These are phyloP conservation scores for Claviceps maximensis DNA, from an alignment of 2,329 filamentous ascomycete genomes.

Conservation along the genomic window DNA sequence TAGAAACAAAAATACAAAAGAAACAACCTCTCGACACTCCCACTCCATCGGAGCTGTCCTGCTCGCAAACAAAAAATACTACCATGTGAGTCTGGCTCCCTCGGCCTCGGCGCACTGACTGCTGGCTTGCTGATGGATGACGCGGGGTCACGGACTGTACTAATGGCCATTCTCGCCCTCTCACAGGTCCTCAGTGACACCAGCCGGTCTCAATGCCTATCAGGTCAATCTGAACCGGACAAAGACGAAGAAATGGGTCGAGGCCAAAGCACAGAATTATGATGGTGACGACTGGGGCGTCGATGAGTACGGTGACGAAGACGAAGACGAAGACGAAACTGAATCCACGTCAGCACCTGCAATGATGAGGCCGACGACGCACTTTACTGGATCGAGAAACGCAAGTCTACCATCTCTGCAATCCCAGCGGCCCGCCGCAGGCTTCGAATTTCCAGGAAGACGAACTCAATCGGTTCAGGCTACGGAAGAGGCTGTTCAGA, in stretches of 20 bases:
- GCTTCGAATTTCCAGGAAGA: not conserved
- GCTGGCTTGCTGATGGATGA: not conserved
- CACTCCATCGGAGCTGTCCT: slow-evolving; percentile 15
- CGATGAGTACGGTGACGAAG: slow-evolving; percentile 61
- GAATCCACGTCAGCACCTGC: slow-evolving; percentile 16
- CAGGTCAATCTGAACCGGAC: slow-evolving; percentile 76
- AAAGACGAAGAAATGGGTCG: slow-evolving; percentile 91
- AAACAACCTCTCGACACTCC: slow-evolving; percentile 20
- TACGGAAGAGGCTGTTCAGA: slow-evolving; percentile 46
- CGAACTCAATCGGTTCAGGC: slow-evolving; percentile 40
- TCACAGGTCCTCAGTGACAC: slow-evolving; percentile 18
- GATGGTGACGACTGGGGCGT: slow-evolving; percentile 90
- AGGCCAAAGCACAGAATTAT: slow-evolving; percentile 75
- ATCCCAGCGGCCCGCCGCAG: slow-evolving; percentile 1
- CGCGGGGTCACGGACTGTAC: not conserved
- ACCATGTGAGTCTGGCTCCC: slow-evolving; percentile 13
- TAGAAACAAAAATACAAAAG: no score
- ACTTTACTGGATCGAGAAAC: not conserved
- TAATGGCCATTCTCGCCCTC: slow-evolving; percentile 6
- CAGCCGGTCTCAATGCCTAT: slow-evolving; percentile 35
- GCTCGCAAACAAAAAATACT: slow-evolving; percentile 15
- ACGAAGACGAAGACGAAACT: slow-evolving; percentile 44
- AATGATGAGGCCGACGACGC: not conserved
- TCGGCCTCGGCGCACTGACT: not conserved
- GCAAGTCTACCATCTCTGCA: slow-evolving; percentile 6